Conservation (phyloP, 2,329 filamentous ascomycete species). For the Sporothrix sp. region DNA sequence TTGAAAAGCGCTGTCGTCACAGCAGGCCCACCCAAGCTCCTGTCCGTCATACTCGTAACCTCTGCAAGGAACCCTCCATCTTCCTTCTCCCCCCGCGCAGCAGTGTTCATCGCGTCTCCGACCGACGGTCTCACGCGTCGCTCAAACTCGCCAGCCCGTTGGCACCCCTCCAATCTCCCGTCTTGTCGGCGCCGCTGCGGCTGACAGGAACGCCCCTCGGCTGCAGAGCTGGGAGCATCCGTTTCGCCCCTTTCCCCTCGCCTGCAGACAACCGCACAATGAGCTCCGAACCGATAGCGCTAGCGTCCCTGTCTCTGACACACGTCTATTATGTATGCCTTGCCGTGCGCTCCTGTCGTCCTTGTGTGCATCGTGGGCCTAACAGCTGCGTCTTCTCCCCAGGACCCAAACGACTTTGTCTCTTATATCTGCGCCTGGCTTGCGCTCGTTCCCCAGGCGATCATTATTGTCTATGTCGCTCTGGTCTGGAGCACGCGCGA, state of each 20-base stretch:
- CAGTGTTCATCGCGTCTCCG: too few relatives aligned
- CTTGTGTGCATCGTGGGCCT: neutral
- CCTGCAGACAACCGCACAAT: too few relatives aligned
- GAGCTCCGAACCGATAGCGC: slow-evolving; percentile 40
- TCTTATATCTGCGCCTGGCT: slow-evolving; percentile 90
- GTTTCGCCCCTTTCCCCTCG: too few relatives aligned
- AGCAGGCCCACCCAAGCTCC: neutral
- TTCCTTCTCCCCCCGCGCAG: too few relatives aligned
- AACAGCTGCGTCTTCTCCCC: neutral
- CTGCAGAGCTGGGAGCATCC: neutral
- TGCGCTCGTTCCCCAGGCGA: slow-evolving; percentile 82
- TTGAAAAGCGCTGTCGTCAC: too few relatives aligned
- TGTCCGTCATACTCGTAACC: too few relatives aligned
- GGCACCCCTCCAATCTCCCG: too few relatives aligned
- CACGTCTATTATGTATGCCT: slow-evolving; percentile 87
- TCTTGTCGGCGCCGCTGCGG: too few relatives aligned
- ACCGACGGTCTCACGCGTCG: too few relatives aligned
- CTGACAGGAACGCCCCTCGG: too few relatives aligned
- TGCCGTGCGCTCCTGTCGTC: neutral
- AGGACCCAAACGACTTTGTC: slow-evolving; percentile 78
- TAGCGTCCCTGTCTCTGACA: slow-evolving; percentile 86
- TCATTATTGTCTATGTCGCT: slow-evolving; percentile 83
- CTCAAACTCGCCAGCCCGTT: too few relatives aligned
- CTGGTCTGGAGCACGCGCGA: slow-evolving; percentile 88
- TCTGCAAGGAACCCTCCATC: too few relatives aligned